A percentile compares a stretch with the other conserved stretches of the same genome.
Evolutionary conservation across 2,329 filamentous ascomycete genomes (phyloP).

Genomic region (Pyrenochaeta sp.): DNA sequence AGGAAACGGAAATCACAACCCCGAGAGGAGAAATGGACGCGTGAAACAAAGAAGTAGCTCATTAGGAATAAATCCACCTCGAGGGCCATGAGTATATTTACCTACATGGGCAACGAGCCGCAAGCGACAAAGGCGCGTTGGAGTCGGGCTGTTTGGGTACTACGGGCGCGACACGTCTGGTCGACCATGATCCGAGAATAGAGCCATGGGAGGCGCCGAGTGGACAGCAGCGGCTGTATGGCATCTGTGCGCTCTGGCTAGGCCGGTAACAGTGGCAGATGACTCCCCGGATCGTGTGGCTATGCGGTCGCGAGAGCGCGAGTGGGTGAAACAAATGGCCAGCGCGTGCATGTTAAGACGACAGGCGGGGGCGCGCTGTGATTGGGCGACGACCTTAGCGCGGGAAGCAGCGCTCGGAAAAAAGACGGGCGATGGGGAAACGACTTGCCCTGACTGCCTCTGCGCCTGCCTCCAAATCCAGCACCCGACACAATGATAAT

Average conservation of each 20-base stretch:
- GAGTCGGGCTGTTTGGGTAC: slow-evolving; percentile 9
- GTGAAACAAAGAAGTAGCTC: slow-evolving; percentile 8
- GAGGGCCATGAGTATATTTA: slow-evolving; percentile 25
- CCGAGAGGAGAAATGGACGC: slow-evolving; percentile 2
- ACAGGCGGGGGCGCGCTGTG: slow-evolving; percentile 29
- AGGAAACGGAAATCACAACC: slow-evolving; percentile 12
- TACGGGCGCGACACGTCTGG: slow-evolving; percentile 18
- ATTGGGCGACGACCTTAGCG: slow-evolving; percentile 40
- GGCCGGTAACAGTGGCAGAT: slow-evolving; percentile 34
- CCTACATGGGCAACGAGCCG: slow-evolving; percentile 20
- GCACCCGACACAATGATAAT: slow-evolving; percentile 41
- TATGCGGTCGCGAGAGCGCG: slow-evolving; percentile 27
- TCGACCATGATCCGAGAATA: slow-evolving; percentile 38
- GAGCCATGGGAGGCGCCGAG: slow-evolving; percentile 39
- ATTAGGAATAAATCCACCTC: slow-evolving; percentile 10
- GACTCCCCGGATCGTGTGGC: slow-evolving; percentile 39
- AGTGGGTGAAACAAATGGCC: slow-evolving; percentile 38
- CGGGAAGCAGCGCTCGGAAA: slow-evolving; percentile 22
- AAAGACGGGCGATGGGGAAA: slow-evolving; percentile 27
- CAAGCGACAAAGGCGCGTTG: slow-evolving; percentile 19
- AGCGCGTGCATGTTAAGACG: slow-evolving; percentile 40
- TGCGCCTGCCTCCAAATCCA: slow-evolving; percentile 12
- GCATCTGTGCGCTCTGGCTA: slow-evolving; percentile 17
- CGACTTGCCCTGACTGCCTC: slow-evolving; percentile 19
- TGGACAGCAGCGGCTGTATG: slow-evolving; percentile 38